A percentile compares a stretch with the other conserved stretches of the same genome.
phyloP scores from a whole-genome alignment of 495 filamentous ascomycete species.

The Podospora didyma region DNA sequence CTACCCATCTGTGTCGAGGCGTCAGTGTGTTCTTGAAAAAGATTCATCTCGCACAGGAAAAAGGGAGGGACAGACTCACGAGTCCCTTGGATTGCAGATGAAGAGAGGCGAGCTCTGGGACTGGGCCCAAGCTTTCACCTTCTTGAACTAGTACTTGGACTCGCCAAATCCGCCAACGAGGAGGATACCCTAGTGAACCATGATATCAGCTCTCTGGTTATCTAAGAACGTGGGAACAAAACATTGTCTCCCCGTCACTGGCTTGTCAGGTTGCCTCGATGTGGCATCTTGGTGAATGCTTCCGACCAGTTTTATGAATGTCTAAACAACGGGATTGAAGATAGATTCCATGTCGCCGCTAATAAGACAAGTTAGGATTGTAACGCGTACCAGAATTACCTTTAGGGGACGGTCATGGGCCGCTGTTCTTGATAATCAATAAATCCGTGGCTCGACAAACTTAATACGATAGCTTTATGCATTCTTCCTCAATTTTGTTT shows the following conservation, averaged over 20 bases:
- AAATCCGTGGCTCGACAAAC: no score
- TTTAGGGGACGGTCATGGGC: neutral
- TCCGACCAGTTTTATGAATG: neutral
- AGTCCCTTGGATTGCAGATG: neutral
- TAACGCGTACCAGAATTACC: neutral
- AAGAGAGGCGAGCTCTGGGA: neutral
- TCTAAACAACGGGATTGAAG: neutral
- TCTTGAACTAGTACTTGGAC: neutral
- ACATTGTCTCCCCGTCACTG: neutral
- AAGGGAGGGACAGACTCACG: neutral
- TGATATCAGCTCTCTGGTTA: no score
- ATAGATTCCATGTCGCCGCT: neutral
- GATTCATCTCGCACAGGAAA: neutral
- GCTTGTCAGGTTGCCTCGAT: neutral
- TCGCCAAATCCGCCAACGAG: neutral
- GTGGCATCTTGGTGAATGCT: neutral
- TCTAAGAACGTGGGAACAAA: neutral
- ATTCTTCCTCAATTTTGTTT: neutral
- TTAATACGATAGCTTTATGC: neutral
- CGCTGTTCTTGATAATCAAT: neutral
- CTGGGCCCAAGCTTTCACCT: neutral
- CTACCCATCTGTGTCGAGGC: neutral
- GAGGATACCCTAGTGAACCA: neutral
- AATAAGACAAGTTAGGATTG: neutral
- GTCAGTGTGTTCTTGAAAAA: neutral